phyloP scores from a whole-genome alignment of 495 filamentous ascomycete genomes.

The Corynascus novoguineensis region DNA sequence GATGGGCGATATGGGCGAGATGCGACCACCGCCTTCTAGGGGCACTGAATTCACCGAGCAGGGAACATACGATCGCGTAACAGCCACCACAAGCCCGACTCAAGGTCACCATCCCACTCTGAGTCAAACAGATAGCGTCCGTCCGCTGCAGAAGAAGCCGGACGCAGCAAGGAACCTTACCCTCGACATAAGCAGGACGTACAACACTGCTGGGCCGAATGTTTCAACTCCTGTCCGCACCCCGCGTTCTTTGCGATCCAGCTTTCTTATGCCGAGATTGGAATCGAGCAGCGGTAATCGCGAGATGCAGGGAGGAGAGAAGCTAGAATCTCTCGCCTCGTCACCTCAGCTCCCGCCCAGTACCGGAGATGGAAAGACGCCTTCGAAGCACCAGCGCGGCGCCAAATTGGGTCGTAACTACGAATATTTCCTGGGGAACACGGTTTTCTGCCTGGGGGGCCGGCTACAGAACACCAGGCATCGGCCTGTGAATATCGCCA shows the following conservation, averaged over 20 bases:
- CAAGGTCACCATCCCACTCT: constrained; percentile 56
- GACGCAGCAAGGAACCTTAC: constrained; percentile 48
- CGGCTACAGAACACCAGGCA: constrained; percentile 82
- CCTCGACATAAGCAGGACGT: constrained; percentile 52
- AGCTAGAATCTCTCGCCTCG: constrained; percentile 68
- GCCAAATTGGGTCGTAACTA: constrained; percentile 58
- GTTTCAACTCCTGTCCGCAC: constrained; percentile 55
- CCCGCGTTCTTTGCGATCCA: constrained; percentile 66
- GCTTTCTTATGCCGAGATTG: constrained; percentile 53
- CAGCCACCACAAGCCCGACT: constrained; percentile 69
- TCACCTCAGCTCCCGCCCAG: constrained; percentile 56
- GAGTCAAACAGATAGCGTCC: constrained; percentile 68
- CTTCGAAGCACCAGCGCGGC: constrained; percentile 28
- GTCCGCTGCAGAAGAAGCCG: constrained; percentile 58
- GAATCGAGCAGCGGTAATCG: constrained; percentile 47
- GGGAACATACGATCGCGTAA: constrained; percentile 55
- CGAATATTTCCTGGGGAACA: constrained; percentile 90
- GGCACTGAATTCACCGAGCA: constrained; percentile 75
- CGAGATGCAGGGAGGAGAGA: constrained; percentile 61
- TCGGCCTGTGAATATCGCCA: constrained; percentile 86
- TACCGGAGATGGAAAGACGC: constrained; percentile 20
- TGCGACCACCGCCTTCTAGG: constrained; percentile 58
- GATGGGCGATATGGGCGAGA: constrained; percentile 50
- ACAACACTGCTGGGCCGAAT: constrained; percentile 40
- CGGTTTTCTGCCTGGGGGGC: constrained; percentile 78